These are phyloP conservation scores for Hypholoma sublateritium DNA, from an alignment of 768 basidiomycete genomes.

Conservation along the genomic window DNA sequence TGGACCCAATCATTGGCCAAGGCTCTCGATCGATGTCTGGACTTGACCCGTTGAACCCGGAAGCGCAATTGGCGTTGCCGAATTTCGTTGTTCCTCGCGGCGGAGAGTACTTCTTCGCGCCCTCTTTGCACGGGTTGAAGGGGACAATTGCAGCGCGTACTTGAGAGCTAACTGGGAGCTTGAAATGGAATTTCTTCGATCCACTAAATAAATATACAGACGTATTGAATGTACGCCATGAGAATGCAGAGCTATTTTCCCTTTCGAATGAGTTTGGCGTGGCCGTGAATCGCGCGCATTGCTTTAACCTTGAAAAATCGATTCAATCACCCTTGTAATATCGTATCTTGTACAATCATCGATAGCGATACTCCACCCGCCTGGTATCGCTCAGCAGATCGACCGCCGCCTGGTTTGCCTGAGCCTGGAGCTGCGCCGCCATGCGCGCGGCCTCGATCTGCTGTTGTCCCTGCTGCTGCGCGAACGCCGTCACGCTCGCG, in stretches of 20 bases:
- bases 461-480: constrained; percentile 1
- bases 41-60: constrained; percentile 48
- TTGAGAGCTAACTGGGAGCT: background rate
- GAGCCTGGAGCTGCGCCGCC: background rate
- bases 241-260: too few species aligned
- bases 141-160: constrained; percentile 20
- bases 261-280: too few species aligned
- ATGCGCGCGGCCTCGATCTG: constrained; percentile 2
- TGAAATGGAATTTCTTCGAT: too few species aligned
- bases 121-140: constrained; percentile 43
- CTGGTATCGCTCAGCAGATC: constrained; percentile 9
- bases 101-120: constrained; percentile 53
- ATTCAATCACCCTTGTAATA: too few species aligned
- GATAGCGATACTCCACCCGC: constrained; percentile 9
- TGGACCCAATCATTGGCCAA: constrained; percentile 26
- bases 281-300: too few species aligned
- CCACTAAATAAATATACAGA: too few species aligned
- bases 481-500: constrained; percentile 2
- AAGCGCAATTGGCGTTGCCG: constrained; percentile 29
- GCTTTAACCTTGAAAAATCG: too few species aligned
- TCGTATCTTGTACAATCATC: too few species aligned
- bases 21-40: constrained; percentile 29
- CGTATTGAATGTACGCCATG: too few species aligned
- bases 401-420: background rate
- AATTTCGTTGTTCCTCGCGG: constrained; percentile 45